phyloP scores from a whole-genome alignment of 2,329 filamentous ascomycete genomes.

The Amauroascus verrucosus region DNA sequence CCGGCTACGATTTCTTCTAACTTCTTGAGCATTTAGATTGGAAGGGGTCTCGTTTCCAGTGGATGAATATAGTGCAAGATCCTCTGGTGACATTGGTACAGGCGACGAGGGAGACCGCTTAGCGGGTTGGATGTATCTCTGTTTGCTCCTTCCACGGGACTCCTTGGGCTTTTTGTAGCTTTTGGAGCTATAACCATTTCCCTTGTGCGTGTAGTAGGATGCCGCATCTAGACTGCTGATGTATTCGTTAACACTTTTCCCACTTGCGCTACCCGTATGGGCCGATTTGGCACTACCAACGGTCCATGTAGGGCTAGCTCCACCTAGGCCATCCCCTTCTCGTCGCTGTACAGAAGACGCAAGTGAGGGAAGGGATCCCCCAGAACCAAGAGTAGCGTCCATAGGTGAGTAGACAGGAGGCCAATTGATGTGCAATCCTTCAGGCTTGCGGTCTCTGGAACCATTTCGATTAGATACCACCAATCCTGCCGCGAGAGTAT shows the following conservation, averaged over 20 bases:
- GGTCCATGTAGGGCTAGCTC: slow-evolving; percentile 28
- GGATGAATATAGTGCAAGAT: slow-evolving; percentile 44
- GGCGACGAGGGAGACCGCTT: slow-evolving; percentile 89
- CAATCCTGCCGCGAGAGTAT: neutral
- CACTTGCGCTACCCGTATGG: slow-evolving; percentile 49
- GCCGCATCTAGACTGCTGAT: slow-evolving; percentile 78
- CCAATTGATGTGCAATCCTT: slow-evolving; percentile 58
- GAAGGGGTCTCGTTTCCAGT: slow-evolving; percentile 4
- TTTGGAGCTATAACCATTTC: slow-evolving; percentile 34
- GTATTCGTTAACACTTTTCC: slow-evolving; percentile 66
- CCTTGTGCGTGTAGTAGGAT: slow-evolving; percentile 48
- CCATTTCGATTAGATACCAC: slow-evolving; percentile 35
- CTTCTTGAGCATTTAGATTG: neutral
- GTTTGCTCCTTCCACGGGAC: slow-evolving; percentile 52
- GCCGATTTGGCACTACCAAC: slow-evolving; percentile 41
- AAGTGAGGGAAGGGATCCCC: slow-evolving; percentile 5
- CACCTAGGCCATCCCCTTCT: slow-evolving; percentile 6
- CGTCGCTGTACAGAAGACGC: slow-evolving; percentile 1
- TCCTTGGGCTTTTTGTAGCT: slow-evolving; percentile 54
- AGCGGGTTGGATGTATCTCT: slow-evolving; percentile 59
- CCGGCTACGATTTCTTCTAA: neutral
- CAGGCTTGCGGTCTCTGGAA: slow-evolving; percentile 68
- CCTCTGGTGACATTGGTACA: slow-evolving; percentile 87
- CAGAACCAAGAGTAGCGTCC: neutral
- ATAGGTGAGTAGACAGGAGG: slow-evolving; percentile 35